Base-by-base conservation (phyloP, 768 basidiomycete species). In the Xerocomellus chrysenteron region DNA sequence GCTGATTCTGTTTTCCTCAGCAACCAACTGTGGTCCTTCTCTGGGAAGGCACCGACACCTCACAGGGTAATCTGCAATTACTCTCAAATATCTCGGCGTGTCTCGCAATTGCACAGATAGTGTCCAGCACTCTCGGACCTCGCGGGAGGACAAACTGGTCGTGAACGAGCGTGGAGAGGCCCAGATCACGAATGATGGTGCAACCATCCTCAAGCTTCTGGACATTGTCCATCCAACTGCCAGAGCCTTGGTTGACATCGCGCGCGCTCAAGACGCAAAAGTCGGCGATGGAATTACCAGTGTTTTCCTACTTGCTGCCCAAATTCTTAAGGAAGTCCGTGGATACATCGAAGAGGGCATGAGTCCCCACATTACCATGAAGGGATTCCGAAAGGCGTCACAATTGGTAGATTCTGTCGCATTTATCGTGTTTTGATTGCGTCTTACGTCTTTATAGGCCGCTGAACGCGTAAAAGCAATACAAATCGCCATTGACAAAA, bases 171-270 rank as follows among this genome's bases (percentile, higher is more conserved):
- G 94, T 54, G 96, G 97, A 48, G 90, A 95, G 58, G 94, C 97
- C 10, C 96, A 97, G 77, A 99, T 99, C 69, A 98, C 97, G 21
- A 99, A 99, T 74, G 97, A 99, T 82, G 97, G 97, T 56, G 97
- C 97, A 36, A 99, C 97, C 58, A 97, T 99, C 70, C 80, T 99
- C 68, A 96, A 97, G 74, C 81, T 99, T 57, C 83, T 99, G 59
- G 97, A 99, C 61, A 95, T 99, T 70, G 88, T 99, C 2, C 97
- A 99, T 73, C 97, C 97, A 46, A 96, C 97, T 54, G 97, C 97
- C 21, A 85, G 92, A 68, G 96, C 94, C n/a, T 79, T 99, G 55
- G 97, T 98, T 46, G 97, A 99, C 67, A 98, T 98, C 69, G 97
- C 94, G 42, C 86, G 97, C 33, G 95, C 97, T 14, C 96, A 98